A percentile compares a stretch with the other conserved stretches of the same genome.
Conservation (phyloP, 768 basidiomycete species). For the Kwoniella dendrophila region DNA sequence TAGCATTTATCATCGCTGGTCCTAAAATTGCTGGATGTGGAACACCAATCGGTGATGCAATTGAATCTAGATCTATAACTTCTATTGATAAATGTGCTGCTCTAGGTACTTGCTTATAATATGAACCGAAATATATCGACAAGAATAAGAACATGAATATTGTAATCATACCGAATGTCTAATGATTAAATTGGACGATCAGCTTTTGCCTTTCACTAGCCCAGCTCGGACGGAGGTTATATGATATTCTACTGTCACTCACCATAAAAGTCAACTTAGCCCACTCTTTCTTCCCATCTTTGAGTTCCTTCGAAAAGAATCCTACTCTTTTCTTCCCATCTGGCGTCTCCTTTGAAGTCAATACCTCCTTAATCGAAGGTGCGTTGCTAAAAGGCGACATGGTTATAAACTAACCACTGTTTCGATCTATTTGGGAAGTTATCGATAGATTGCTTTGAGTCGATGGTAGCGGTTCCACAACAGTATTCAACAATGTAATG, state of each 20-base stretch:
- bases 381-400: background rate
- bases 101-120: conserved; percentile 50
- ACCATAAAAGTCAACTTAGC: conserved; percentile 38
- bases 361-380: conserved; percentile 21
- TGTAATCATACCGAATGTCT: conserved; percentile 38
- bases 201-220: background rate
- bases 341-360: conserved; percentile 23
- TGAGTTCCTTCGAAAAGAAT: conserved; percentile 29
- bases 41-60: conserved; percentile 33
- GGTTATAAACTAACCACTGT: too few species aligned
- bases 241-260: conserved; percentile 9
- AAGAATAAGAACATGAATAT: conserved; percentile 41
- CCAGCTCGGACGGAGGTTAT: too few species aligned
- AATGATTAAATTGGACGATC: background rate
- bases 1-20: conserved; percentile 39
- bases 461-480: too few species aligned
- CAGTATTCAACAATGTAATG: too few species aligned
- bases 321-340: conserved; percentile 34
- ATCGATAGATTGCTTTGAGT: too few species aligned
- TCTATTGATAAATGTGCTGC: conserved; percentile 48
- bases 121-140: conserved; percentile 54
- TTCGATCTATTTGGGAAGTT: too few species aligned
- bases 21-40: conserved; percentile 52
- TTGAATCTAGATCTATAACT: conserved; percentile 54
- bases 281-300: conserved; percentile 37